A percentile compares a stretch with the other conserved stretches of the same genome.
These are phyloP conservation scores for Golubevia pallescens DNA, from an alignment of 1,284 basidiomycete genomes.

Conservation along the genomic window DNA sequence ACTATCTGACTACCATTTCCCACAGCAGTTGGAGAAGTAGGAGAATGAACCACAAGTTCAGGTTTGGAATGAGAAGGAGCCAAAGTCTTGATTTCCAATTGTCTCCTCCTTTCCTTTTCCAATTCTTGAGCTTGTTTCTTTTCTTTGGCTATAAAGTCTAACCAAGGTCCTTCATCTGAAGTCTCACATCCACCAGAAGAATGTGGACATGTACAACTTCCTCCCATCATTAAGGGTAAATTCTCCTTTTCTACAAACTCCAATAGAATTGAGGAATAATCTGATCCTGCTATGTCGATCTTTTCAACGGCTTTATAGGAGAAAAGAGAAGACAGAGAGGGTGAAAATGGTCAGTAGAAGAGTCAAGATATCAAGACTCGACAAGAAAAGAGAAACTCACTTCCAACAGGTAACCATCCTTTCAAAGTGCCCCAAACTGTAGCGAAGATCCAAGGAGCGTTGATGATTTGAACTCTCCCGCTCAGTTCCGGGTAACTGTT, in stretches of 20 bases:
- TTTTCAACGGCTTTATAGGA: constrained; percentile 32
- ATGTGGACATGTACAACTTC: constrained; percentile 36
- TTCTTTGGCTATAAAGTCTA: too few species aligned
- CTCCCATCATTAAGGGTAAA: constrained; percentile 48
- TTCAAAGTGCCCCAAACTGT: constrained; percentile 56
- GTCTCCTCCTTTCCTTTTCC: too few species aligned
- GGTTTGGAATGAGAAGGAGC: too few species aligned
- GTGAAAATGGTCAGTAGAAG: too few species aligned
- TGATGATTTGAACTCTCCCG: constrained; percentile 60
- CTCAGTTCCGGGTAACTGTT: constrained; percentile 43
- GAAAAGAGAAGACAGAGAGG: too few species aligned
- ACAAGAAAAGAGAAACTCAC: too few species aligned
- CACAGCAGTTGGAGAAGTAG: too few species aligned
- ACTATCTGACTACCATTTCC: too few species aligned
- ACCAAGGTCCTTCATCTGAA: constrained; percentile 46
- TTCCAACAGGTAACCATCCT: constrained; percentile 50
- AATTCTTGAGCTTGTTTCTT: too few species aligned
- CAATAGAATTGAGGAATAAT: constrained; percentile 32
- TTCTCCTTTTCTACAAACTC: constrained; percentile 35
- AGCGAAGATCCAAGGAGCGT: constrained; percentile 17
- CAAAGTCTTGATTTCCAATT: too few species aligned
- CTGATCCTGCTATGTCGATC: constrained; percentile 49
- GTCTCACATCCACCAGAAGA: constrained; percentile 21
- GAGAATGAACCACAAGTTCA: too few species aligned
- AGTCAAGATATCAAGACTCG: too few species aligned